A percentile compares a stretch with the other conserved stretches of the same genome.
phyloP scores from a whole-genome alignment of 768 basidiomycete genomes.

The Galerina sulciceps region DNA sequence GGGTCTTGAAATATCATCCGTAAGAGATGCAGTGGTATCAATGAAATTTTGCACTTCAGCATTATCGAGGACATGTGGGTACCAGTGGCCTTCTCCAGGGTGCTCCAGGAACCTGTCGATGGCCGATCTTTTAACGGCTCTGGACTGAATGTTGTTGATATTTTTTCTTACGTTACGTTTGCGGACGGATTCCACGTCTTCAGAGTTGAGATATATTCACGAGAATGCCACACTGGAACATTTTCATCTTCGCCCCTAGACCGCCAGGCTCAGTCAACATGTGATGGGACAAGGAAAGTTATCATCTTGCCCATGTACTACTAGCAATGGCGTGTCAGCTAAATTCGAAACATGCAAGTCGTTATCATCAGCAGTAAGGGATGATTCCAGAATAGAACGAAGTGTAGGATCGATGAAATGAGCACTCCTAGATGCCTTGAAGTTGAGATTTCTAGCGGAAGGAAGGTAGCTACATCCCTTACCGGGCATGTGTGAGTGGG shows the following conservation, averaged over 20 bases:
- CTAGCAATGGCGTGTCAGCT: slow-evolving; percentile 68
- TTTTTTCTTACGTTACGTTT: slow-evolving; percentile 52
- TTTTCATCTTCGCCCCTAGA: slow-evolving; percentile 79
- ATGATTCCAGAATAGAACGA: slow-evolving; percentile 71
- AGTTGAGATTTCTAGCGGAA: not conserved
- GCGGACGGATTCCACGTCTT: slow-evolving; percentile 58
- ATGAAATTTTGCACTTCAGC: slow-evolving; percentile 61
- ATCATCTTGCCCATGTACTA: slow-evolving; percentile 71
- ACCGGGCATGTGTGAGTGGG: slow-evolving; percentile 70
- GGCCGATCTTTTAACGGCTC: not conserved
- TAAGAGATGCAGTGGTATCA: slow-evolving; percentile 29
- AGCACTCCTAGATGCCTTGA: slow-evolving; percentile 27
- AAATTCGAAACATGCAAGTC: slow-evolving; percentile 85
- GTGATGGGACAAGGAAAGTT: not conserved
- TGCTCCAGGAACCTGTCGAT: slow-evolving; percentile 63
- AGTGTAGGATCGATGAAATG: slow-evolving; percentile 82
- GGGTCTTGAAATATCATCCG: slow-evolving; percentile 8
- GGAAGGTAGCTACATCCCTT: not conserved
- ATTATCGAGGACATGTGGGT: slow-evolving; percentile 59
- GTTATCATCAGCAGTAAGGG: slow-evolving; percentile 85
- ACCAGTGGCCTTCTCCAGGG: slow-evolving; percentile 71
- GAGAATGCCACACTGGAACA: slow-evolving; percentile 85
- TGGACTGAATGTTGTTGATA: not conserved
- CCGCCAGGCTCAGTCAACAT: not conserved
- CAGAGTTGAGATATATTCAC: slow-evolving; percentile 64